Percentiles rank a stretch among this genome's conserved stretches.
Conservation (phyloP, 371 early-diverging fungal genomes). For the Mucor velutinosus region DNA sequence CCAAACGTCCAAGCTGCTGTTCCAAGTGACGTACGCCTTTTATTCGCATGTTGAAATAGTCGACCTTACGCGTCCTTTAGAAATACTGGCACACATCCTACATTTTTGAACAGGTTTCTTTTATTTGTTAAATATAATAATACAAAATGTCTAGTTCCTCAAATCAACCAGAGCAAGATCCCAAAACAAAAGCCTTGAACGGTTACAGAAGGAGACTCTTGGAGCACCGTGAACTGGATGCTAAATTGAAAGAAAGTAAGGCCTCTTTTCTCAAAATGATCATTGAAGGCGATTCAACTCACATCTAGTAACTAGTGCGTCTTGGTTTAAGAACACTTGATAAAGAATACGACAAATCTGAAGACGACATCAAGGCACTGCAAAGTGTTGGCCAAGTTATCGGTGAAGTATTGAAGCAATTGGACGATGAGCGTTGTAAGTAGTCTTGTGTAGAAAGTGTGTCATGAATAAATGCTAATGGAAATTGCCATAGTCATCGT, state of each 20-base stretch:
- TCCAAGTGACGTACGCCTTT: not conserved
- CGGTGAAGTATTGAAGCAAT: conserved; percentile 98
- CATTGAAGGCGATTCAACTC: not conserved
- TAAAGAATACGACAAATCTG: conserved; percentile 93
- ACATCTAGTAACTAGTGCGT: conserved; percentile 69
- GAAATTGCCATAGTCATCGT: conserved; percentile 84
- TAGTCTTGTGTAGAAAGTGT: not conserved
- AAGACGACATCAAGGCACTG: conserved; percentile 97
- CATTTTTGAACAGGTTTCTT: not conserved
- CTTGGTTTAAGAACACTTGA: conserved; percentile 82
- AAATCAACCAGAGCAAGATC: conserved; percentile 42
- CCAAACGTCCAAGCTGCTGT: not conserved
- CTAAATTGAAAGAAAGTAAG: conserved; percentile 91
- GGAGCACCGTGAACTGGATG: conserved; percentile 94
- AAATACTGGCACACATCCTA: not conserved
- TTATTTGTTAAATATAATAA: conserved; percentile 8
- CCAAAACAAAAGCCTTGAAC: conserved; percentile 71
- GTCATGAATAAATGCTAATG: too few species aligned
- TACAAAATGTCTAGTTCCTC: conserved; percentile 35
- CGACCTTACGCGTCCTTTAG: conserved; percentile 16
- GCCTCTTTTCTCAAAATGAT: not conserved
- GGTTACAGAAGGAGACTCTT: conserved; percentile 87
- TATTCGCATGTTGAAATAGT: conserved; percentile 1
- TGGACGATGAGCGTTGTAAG: conserved; percentile 96
- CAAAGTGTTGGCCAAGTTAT: conserved; percentile 99